Evolutionary conservation across 495 filamentous ascomycete genomes (phyloP), one percentile per base, ranked within the genome.

Genomic region (Penicillium soppii): DNA sequence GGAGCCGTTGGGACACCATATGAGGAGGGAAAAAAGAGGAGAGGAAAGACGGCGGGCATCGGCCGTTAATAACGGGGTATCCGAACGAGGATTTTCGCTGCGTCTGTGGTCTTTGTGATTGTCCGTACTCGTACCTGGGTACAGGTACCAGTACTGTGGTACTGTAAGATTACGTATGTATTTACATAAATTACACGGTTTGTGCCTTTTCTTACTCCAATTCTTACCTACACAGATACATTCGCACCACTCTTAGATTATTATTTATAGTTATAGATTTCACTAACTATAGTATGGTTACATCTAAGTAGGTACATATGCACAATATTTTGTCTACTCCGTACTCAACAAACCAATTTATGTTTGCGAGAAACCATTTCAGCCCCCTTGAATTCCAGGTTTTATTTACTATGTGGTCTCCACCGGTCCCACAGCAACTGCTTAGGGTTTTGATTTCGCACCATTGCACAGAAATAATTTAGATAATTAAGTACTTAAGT

Each of bases 1-100:
- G 50, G 60, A 61, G 62, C 49, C 46, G 60, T 45, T 51, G 39
- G 55, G 58, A 66, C 62, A 61, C 62, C 54, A 60, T 63, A 63
- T 66, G 52, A 50, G 20, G 33, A 47, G 36, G 46, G 40, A 43
- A 50, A 51, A 58, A 41, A 47, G 41, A 51, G 52, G 30, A 47
- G 44, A 49, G 54, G 57, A 47, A 62, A 43, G 48, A 44, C 37
- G 61, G 51, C 45, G 41, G 52, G 32, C 22, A 22, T 23, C 8
- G 33, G 17, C 19, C 26, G 55, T 66, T 63, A 65, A 59, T 61
- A 60, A 61, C 52, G 59, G 54, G 47, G 44, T 47, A 35, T 37
- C 29, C 30, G 47, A 29, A 35, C 32, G 50, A 59, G 62, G 60
- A 61, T 63, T 66, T 63, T 66, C 50, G 47, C 43, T 56, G 62